Base-by-base conservation (phyloP, 176 grass and related monocot species). In the Rhynchospora pubera region DNA sequence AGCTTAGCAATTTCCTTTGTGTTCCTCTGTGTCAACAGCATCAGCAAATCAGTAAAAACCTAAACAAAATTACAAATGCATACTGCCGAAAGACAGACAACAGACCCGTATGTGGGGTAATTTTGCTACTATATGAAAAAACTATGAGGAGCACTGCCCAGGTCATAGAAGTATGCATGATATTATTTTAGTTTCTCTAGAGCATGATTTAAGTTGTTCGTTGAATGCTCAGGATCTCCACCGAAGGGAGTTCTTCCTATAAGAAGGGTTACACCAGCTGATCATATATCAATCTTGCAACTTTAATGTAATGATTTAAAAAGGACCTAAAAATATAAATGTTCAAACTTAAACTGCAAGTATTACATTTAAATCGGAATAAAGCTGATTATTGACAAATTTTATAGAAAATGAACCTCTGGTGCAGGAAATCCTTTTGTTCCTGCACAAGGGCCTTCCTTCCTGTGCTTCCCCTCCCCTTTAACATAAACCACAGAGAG, bases 401-500 rank as follows among this genome's bases (percentile, higher is more conserved):
- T 76, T 8, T 5, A 46, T 63, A 66, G 51, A 48, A 69, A 52
- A 80, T 77, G 80, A 83, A 99, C 96, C 92, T 99, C 96, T 77
- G 96, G 96, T 89, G 96, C 96, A 70, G 92, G 89, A 77, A 98
- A 99, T 83, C 96, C 96, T 88, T 99, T 99, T 28, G 96, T 99
- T 87, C 96, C 96, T 70, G 92, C 92, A 77, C 96, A 99, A 77
- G 92, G 90, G 82, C 96, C 96, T 85, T 99, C 96, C 79, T 89
- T 95, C 88, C 86, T 91, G 65, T 91, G 81, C 69, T 93, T 99
- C 51, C 96, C 96, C 72, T 88, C 83, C n/a, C 74, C 92, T 94
- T 79, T 18, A 19, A 30, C 71, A 73, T 73, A 76, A 76, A 55
- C 48, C 48, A 53, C 47, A 26, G 23, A 75, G 23, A 16, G 5